phyloP scores from a whole-genome alignment of 1,284 basidiomycete genomes.

The Cystobasidium pallidum region DNA sequence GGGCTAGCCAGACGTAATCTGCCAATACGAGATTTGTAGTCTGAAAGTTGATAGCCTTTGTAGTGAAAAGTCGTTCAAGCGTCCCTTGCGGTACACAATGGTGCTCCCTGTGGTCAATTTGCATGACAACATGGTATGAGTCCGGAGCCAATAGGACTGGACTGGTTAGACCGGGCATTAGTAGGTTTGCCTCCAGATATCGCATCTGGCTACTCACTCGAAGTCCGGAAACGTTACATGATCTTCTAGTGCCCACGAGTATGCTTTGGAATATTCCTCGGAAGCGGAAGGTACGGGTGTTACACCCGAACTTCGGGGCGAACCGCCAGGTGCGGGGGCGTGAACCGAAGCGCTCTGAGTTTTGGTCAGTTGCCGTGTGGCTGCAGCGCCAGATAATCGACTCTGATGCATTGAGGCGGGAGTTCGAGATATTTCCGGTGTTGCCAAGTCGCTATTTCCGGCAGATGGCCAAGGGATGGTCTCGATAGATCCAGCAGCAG shows the following conservation, averaged over 20 bases:
- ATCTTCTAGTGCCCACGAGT: conserved; percentile 7
- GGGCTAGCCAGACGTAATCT: conserved; percentile 33
- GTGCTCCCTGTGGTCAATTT: conserved; percentile 26
- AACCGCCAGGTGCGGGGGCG: not conserved
- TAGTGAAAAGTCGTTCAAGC: not conserved
- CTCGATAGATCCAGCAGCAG: not conserved
- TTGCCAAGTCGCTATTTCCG: not conserved
- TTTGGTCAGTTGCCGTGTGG: not conserved
- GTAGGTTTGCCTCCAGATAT: not conserved
- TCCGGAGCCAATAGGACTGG: not conserved
- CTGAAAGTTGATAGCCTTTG: not conserved
- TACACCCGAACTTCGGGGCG: not conserved
- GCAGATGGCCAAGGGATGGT: conserved; percentile 3
- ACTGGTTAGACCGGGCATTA: not conserved
- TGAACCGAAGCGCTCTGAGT: not conserved
- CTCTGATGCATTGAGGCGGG: not conserved
- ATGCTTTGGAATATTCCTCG: not conserved
- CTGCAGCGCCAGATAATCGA: not conserved
- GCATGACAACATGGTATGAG: conserved; percentile 15
- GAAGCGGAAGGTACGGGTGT: not conserved
- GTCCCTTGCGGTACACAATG: not conserved
- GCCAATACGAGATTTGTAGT: conserved; percentile 12
- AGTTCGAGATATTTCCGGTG: not conserved
- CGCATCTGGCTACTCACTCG: not conserved
- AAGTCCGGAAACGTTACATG: conserved; percentile 26